Evolutionary conservation across 1,284 basidiomycete species (phyloP).

Genomic region (Ustilago bromivora): DNA sequence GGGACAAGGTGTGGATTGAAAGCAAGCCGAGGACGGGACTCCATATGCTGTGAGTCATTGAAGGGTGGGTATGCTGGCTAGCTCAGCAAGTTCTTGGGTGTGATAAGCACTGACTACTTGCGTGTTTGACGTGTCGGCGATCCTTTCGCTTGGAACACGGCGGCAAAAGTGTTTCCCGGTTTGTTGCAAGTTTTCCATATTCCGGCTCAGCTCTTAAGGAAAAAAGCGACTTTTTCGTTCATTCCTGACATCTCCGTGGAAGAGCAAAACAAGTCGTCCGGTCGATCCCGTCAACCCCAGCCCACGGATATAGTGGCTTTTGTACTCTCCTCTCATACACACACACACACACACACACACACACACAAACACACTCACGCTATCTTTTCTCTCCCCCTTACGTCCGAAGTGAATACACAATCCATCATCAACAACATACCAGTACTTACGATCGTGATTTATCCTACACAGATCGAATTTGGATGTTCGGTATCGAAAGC

Average conservation of each 20-base stretch:
- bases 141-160: neutral
- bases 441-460: neutral
- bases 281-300: neutral
- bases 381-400: too few species aligned
- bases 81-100: neutral
- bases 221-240: neutral
- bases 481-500: neutral
- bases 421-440: too few species aligned
- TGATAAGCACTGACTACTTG: neutral
- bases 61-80: neutral
- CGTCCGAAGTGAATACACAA: too few species aligned
- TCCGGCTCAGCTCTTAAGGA: neutral
- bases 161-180: constrained; percentile 18
- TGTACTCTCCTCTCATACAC: neutral
- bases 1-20: constrained; percentile 1
- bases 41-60: neutral
- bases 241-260: constrained; percentile 12
- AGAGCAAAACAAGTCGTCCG: neutral
- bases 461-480: neutral
- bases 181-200: neutral
- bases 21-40: neutral
- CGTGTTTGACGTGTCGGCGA: constrained; percentile 11
- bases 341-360: neutral
- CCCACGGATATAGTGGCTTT: constrained; percentile 3
- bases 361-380: neutral